These are phyloP conservation scores for Furcasterigmium furcatum DNA, from an alignment of 2,329 filamentous ascomycete species.

Conservation along the genomic window DNA sequence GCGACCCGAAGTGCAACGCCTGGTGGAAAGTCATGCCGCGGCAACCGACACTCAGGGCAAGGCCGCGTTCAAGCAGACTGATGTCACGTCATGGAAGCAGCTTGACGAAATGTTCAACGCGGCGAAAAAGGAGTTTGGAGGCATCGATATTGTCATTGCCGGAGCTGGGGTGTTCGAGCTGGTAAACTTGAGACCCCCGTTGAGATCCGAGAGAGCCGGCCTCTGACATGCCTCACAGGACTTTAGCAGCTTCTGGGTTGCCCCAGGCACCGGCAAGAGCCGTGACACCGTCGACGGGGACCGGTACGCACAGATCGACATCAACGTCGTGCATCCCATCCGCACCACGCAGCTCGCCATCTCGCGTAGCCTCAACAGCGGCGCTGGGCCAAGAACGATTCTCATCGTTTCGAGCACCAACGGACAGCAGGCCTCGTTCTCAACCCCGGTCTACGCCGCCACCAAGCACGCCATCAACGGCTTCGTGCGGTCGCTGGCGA, in stretches of 20 bases:
- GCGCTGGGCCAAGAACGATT: constrained; percentile 16
- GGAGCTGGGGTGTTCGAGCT: constrained; percentile 43
- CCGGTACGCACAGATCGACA: constrained; percentile 13
- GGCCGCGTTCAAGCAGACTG: constrained; percentile 38
- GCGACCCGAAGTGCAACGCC: constrained; percentile 34
- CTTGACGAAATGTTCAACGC: constrained; percentile 26
- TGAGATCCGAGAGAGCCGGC: not conserved
- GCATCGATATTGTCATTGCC: constrained; percentile 41
- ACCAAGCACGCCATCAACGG: constrained; percentile 22
- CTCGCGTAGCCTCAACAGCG: constrained; percentile 16
- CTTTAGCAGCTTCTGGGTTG: constrained; percentile 8
- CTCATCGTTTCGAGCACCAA: constrained; percentile 22
- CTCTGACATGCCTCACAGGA: not conserved
- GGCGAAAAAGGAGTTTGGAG: constrained; percentile 23
- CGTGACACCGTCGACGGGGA: constrained; percentile 1
- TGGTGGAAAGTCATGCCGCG: too few species aligned
- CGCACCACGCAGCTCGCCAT: constrained; percentile 24
- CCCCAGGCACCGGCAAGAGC: not conserved
- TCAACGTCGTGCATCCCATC: constrained; percentile 27
- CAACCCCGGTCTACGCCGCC: constrained; percentile 22
- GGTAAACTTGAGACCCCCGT: not conserved
- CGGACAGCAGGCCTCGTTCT: constrained; percentile 16
- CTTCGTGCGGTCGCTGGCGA: constrained; percentile 26
- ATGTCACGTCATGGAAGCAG: constrained; percentile 31
- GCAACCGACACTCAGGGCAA: too few species aligned